phyloP scores from a whole-genome alignment of 257 asterid species.

The Plantago ovata region DNA sequence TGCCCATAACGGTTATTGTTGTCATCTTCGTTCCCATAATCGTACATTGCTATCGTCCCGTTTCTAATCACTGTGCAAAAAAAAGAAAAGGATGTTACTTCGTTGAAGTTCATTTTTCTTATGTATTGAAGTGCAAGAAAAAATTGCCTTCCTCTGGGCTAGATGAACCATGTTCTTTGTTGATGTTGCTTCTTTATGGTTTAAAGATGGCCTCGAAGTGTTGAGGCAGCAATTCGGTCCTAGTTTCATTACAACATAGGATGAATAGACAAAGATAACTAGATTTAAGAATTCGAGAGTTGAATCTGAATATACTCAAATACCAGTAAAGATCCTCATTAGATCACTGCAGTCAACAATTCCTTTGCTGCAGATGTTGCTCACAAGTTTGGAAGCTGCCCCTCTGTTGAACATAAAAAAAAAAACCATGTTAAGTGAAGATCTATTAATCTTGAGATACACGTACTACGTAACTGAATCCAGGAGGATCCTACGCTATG shows the following conservation, averaged over 20 bases:
- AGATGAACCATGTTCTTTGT: constrained; percentile 48
- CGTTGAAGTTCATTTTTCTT: not conserved
- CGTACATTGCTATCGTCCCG: constrained; percentile 50
- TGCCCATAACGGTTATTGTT: constrained; percentile 51
- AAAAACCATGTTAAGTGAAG: not conserved
- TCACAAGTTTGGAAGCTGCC: constrained; percentile 49
- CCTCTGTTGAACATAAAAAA: constrained; percentile 31
- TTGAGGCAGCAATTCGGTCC: constrained; percentile 55
- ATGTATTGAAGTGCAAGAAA: not conserved
- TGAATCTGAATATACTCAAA: not conserved
- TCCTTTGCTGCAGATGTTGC: constrained; percentile 43
- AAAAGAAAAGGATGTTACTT: not conserved
- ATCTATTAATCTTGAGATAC: no score
- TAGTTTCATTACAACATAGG: constrained; percentile 4
- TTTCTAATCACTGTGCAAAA: constrained; percentile 29
- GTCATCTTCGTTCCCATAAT: constrained; percentile 42
- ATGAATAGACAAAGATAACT: not conserved
- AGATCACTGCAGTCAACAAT: constrained; percentile 45
- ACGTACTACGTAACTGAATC: no score
- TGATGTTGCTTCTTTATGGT: constrained; percentile 57
- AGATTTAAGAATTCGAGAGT: not conserved
- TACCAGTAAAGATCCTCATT: constrained; percentile 52
- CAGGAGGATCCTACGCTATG: no score
- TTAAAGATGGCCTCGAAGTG: constrained; percentile 38
- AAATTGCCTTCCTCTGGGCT: constrained; percentile 34